Evolutionary conservation across 2,329 filamentous ascomycete species (phyloP).

Genomic region (Ophidiomyces ophidiicola): DNA sequence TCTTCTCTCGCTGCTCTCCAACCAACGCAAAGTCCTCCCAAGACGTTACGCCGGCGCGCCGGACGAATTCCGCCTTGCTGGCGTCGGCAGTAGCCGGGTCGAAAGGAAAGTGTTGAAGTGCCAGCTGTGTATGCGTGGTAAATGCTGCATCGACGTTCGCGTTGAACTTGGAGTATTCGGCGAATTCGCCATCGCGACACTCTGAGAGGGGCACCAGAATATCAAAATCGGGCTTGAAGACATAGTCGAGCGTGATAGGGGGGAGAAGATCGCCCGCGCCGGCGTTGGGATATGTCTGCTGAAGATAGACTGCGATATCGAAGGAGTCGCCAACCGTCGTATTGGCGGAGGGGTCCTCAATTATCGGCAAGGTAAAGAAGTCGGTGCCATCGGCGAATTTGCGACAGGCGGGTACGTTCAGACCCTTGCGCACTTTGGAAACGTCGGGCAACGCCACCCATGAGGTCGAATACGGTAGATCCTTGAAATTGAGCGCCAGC

Average conservation of each 20-base stretch:
- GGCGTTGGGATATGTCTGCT: constrained; percentile 39
- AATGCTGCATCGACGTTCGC: constrained; percentile 44
- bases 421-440: constrained; percentile 34
- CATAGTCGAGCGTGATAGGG: constrained; percentile 31
- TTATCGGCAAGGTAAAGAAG: constrained; percentile 49
- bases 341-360: constrained; percentile 37
- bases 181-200: constrained; percentile 18
- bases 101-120: constrained; percentile 36
- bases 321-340: constrained; percentile 48
- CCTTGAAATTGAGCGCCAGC: constrained; percentile 41
- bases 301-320: constrained; percentile 51
- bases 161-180: constrained; percentile 43
- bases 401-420: constrained; percentile 41
- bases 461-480: constrained; percentile 35
- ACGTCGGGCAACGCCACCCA: constrained; percentile 47
- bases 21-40: constrained; percentile 31
- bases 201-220: constrained; percentile 33
- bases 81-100: constrained; percentile 38
- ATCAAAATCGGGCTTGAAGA: constrained; percentile 20
- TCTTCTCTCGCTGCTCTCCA: constrained; percentile 31
- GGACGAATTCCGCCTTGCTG: constrained; percentile 38
- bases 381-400: constrained; percentile 46
- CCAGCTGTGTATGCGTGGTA: constrained; percentile 35
- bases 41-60: constrained; percentile 33
- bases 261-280: constrained; percentile 42